Conservation (phyloP, 208 protist genomes). For the Novymonas esmeraldas region DNA sequence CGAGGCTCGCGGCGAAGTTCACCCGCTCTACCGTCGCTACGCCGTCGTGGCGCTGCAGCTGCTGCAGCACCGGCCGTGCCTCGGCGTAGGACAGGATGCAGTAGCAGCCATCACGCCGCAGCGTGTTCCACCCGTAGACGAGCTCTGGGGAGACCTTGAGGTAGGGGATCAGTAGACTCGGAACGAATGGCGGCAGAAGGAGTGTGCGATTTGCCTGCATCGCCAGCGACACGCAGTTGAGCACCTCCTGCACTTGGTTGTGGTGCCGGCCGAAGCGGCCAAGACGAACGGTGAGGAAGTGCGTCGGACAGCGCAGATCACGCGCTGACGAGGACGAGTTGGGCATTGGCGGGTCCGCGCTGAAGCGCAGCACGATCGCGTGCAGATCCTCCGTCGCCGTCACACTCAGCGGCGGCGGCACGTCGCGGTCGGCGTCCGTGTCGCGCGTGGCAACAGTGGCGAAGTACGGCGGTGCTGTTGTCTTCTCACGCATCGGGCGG, state of each 20-base stretch:
- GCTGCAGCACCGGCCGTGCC: conserved; percentile 9
- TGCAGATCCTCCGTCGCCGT: background rate
- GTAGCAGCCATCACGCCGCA: conserved; percentile 16
- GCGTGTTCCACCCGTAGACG: conserved; percentile 24
- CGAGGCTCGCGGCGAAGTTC: background rate
- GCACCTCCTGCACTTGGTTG: conserved; percentile 26
- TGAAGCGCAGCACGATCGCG: conserved; percentile 6
- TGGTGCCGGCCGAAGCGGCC: conserved; percentile 28
- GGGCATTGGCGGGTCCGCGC: background rate
- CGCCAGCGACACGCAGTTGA: conserved; percentile 21
- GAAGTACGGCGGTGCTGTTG: conserved; percentile 2
- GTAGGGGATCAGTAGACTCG: background rate
- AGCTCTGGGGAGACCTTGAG: conserved; percentile 12
- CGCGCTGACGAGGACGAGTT: background rate
- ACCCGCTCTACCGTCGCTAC: conserved; percentile 6
- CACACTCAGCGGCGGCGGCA: background rate
- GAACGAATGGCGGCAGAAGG: conserved; percentile 16
- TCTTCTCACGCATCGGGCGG: background rate
- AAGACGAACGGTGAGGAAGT: conserved; percentile 18
- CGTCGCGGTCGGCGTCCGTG: conserved; percentile 15
- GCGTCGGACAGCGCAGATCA: conserved; percentile 12
- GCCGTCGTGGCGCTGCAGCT: background rate
- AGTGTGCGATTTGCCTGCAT: conserved; percentile 17
- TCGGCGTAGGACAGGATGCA: conserved; percentile 23
- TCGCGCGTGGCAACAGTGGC: conserved; percentile 7